Base-by-base conservation (phyloP, 371 early-diverging fungal genomes). In the Lichtheimia ramosa region DNA sequence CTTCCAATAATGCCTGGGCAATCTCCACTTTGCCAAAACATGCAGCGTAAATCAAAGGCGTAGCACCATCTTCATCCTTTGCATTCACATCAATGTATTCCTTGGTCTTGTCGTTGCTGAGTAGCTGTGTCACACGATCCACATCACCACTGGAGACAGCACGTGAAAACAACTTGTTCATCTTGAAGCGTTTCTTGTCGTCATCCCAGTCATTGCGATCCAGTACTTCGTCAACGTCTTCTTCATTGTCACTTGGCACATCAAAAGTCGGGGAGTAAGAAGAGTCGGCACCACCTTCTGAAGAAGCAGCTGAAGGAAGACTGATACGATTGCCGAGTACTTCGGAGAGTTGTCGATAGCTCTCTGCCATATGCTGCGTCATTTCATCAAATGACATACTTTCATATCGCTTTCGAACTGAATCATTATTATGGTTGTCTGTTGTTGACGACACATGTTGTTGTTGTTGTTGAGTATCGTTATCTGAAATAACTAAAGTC, bases 71-170 rank as follows among this genome's bases (percentile, higher is more conserved):
- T 54, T 89, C 89, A 65, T 96, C 96, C 51, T 79, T 83, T 12
- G 81, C 83, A 69, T 96, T 81, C 15, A 92, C 74, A 68, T 93
- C 91, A 54, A 93, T 83, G 75, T 79, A 88, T 18, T 81, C 69
- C 14, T 65, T 68, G n/a, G 74, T 62, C 12, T 61, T 63, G 43
- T 79, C 77, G 52, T 84, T 67, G 21, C 78, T 72, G 57, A 90
- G 81, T 55, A 90, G 72, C 50, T 74, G 59, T 27, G 85, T 84
- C 14, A 96, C 93, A 82, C 91, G 91, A 78, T 96, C 96, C 74
- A 96, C 85, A 65, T 96, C 95, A 61, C 96, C 96, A 48, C 91
- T 93, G 54, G 97, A 84, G 15, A 83, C 81, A 18, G 88, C 82
- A 48, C 84, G 76, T 20, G 82, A 65, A 49, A 88, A 74, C 12